These are phyloP conservation scores for Mucor sp. DNA, from an alignment of 371 early-diverging fungal species.

Conservation along the genomic window DNA sequence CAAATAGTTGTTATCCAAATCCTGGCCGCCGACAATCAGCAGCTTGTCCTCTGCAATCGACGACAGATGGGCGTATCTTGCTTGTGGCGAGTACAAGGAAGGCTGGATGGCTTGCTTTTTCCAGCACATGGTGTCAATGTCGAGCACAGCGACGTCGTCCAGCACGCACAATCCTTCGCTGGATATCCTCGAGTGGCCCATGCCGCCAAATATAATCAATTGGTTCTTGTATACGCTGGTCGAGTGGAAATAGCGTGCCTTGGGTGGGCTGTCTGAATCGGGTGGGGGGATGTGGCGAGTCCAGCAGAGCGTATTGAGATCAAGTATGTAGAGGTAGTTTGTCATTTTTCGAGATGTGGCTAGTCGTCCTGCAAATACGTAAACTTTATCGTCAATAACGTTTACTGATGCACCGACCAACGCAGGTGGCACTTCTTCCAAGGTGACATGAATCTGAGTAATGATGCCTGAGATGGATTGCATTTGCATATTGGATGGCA, in stretches of 20 bases:
- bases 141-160: conserved; percentile 73
- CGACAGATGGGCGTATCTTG: conserved; percentile 85
- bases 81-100: conserved; percentile 61
- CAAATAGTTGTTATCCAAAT: conserved; percentile 74
- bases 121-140: conserved; percentile 69
- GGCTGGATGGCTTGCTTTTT: conserved; percentile 48
- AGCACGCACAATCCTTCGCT: conserved; percentile 54
- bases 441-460: conserved; percentile 64
- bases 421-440: conserved; percentile 78
- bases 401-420: conserved; percentile 75
- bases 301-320: conserved; percentile 66
- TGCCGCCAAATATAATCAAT: conserved; percentile 65
- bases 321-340: conserved; percentile 67
- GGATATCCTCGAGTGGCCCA: conserved; percentile 50
- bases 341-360: conserved; percentile 69
- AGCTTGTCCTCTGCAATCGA: conserved; percentile 59
- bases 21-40: conserved; percentile 83
- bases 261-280: conserved; percentile 43
- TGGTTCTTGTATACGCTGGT: conserved; percentile 58
- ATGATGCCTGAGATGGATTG: conserved; percentile 73
- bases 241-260: conserved; percentile 77
- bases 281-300: conserved; percentile 46
- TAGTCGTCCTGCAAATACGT: conserved; percentile 76
- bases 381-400: conserved; percentile 61
- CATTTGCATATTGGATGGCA: conserved; percentile 24